Evolutionary conservation across 345 rosid genomes (phyloP), one percentile per base, ranked within the genome.

Genomic region (Orychophragmus violaceus): DNA sequence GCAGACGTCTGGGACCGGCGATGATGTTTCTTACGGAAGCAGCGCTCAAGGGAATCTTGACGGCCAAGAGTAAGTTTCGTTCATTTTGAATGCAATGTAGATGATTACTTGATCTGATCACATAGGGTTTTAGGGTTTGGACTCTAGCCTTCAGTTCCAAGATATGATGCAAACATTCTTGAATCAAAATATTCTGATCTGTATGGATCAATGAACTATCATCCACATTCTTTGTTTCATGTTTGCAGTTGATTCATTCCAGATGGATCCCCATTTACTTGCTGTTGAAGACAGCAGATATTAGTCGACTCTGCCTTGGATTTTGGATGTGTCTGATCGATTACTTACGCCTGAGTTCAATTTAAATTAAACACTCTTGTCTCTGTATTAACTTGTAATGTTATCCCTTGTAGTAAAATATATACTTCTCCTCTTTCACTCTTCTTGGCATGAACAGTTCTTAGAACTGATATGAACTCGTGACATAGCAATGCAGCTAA

Each of bases 21-120:
- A 90, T 36, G 96, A 83, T 63, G 98, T 78, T 3, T 80, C 90
- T 14, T 86, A 80, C 48, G 90, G 75, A 21, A 84, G 81, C 80
- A 76, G 76, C 17, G 95, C 84, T 32, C 97, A 84, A 36, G 90
- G 86, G 32, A 87, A 79, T 78, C 87, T 80, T 8, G 93, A 85
- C 68, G 81, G 80, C 33, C 81, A 83, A 63, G 81, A 80, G 86
- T 80, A 50, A 70, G 39, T 45, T 63, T 54, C 32, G 0, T n/a
- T 32, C 33, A 10, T 2, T 32, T 27, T 41, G 1, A 10, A 28
- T 21, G 54, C 68, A 61, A 70, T 70, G 74, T 62, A 44, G 25
- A 3, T 54, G 23, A 54, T 54, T 27, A n/a, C 6, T 71, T 44
- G 62, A 59, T 19, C 19, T n/a, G n/a, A n/a, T n/a, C n/a, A 27